These are phyloP conservation scores for Globisporangium irregulare DNA, from an alignment of 352 stramenopile genomes.

Conservation along the genomic window DNA sequence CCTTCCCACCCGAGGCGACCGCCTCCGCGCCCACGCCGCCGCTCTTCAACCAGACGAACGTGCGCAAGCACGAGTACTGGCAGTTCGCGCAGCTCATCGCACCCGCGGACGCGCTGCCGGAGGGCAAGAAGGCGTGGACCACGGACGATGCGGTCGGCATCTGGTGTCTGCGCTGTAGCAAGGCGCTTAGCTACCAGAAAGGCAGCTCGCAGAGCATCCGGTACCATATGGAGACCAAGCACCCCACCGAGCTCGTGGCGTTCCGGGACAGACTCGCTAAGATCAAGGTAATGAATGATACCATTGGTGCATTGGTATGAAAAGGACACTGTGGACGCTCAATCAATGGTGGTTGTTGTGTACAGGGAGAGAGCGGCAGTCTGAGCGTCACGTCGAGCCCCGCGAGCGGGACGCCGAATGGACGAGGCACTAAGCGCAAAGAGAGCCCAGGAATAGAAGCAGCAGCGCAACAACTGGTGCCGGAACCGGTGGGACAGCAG, in stretches of 20 bases:
- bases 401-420: constrained; percentile 8
- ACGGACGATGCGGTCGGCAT: constrained; percentile 44
- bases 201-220: constrained; percentile 54
- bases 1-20: neutral
- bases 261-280: constrained; percentile 15
- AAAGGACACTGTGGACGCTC: too few species aligned
- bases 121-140: constrained; percentile 43
- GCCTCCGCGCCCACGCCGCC: constrained; percentile 20
- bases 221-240: constrained; percentile 63
- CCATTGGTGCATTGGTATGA: neutral
- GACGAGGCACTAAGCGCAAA: constrained; percentile 9
- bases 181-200: constrained; percentile 39
- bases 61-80: constrained; percentile 59
- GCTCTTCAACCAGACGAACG: constrained; percentile 42
- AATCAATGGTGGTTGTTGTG: neutral
- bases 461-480: neutral
- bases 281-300: constrained; percentile 2
- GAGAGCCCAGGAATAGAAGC: neutral
- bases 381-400: neutral
- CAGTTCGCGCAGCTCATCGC: constrained; percentile 34
- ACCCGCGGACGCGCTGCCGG: constrained; percentile 21
- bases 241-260: constrained; percentile 29
- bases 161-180: constrained; percentile 41
- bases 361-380: neutral
- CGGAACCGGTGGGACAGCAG: neutral